These are phyloP conservation scores for Zarea fungicola DNA, from an alignment of 2,329 filamentous ascomycete genomes.

Conservation along the genomic window DNA sequence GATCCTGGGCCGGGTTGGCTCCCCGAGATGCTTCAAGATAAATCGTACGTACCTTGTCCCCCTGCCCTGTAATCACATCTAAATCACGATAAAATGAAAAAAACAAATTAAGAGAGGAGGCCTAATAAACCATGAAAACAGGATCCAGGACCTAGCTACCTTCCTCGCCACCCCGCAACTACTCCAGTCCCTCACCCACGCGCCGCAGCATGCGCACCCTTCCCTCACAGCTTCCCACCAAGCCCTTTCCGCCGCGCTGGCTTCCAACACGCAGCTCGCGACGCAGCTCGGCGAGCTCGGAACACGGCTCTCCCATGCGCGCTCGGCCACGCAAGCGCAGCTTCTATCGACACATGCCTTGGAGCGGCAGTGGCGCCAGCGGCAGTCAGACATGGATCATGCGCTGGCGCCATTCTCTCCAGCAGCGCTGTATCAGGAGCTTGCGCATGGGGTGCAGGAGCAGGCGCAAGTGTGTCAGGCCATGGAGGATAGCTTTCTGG, in stretches of 20 bases:
- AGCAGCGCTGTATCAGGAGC: constrained; percentile 75
- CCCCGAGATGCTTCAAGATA: constrained; percentile 69
- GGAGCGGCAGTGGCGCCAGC: constrained; percentile 87
- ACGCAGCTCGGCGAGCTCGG: constrained; percentile 57
- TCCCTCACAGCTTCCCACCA: constrained; percentile 62
- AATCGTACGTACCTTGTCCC: constrained; percentile 55
- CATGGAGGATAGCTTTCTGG: constrained; percentile 89
- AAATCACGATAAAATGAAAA: too few relatives aligned
- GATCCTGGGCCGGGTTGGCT: constrained; percentile 72
- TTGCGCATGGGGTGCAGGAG: constrained; percentile 72
- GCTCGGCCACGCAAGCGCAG: constrained; percentile 70
- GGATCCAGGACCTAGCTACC: constrained; percentile 72
- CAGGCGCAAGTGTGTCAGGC: constrained; percentile 76
- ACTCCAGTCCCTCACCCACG: constrained; percentile 68
- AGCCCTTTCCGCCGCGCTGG: constrained; percentile 59
- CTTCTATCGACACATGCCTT: constrained; percentile 78
- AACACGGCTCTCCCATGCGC: constrained; percentile 50
- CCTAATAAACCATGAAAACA: too few relatives aligned
- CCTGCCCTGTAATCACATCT: neutral
- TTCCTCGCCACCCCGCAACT: constrained; percentile 61
- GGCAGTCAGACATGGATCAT: constrained; percentile 83
- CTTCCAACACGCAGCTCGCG: constrained; percentile 68
- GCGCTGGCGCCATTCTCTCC: constrained; percentile 82
- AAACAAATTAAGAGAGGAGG: too few relatives aligned
- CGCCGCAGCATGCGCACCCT: constrained; percentile 62